A percentile compares a stretch with the other conserved stretches of the same genome.
These are phyloP conservation scores for Coniella vitis DNA, from an alignment of 2,329 filamentous ascomycete species.

Conservation along the genomic window DNA sequence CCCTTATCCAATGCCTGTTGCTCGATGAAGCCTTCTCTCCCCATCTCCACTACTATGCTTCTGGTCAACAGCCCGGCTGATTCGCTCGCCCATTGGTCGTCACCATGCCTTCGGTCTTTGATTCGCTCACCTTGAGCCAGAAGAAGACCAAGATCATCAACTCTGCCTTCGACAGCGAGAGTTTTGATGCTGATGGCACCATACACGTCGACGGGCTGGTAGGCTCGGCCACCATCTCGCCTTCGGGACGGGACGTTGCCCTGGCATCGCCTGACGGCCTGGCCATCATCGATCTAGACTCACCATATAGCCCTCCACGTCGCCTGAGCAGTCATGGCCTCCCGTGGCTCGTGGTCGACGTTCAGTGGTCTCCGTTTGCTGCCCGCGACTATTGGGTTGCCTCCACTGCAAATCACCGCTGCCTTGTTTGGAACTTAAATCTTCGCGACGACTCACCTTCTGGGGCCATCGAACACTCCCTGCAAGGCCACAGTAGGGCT, in stretches of 20 bases:
- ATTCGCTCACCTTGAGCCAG: conserved; percentile 36
- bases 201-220: conserved; percentile 78
- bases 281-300: conserved; percentile 87
- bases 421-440: conserved; percentile 87
- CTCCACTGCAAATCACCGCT: conserved; percentile 90
- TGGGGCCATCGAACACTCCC: conserved; percentile 74
- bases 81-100: background rate
- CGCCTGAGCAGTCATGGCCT: conserved; percentile 75
- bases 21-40: background rate
- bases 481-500: conserved; percentile 75
- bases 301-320: conserved; percentile 77
- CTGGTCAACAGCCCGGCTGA: background rate
- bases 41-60: background rate
- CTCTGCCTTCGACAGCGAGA: conserved; percentile 76
- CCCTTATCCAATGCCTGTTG: no score
- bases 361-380: conserved; percentile 94
- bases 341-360: conserved; percentile 92
- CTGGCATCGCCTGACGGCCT: conserved; percentile 85
- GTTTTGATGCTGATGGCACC: conserved; percentile 76
- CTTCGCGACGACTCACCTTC: conserved; percentile 65
- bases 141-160: conserved; percentile 55
- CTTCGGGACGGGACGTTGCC: conserved; percentile 82
- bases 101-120: conserved; percentile 43
- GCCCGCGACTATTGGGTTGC: conserved; percentile 87
- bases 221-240: conserved; percentile 88